Evolutionary conservation across 148 eudicot species (phyloP), one percentile per base, ranked within the genome.

Genomic region (Limonium bicolor): DNA sequence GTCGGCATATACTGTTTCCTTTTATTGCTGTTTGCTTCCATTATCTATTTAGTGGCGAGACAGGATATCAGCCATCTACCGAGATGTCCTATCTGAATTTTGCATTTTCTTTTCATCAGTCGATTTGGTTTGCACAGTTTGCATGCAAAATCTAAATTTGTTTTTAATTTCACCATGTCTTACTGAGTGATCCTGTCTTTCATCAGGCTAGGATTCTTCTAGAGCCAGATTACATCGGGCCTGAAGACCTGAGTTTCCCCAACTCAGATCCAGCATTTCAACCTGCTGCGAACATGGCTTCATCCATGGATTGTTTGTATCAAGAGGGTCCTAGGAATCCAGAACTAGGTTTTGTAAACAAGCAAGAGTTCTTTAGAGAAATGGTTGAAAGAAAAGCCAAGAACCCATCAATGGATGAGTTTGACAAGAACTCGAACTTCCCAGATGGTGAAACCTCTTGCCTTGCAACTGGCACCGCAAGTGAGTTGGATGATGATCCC

Each of bases 171-270:
- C n/a, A n/a, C n/a, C n/a, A n/a, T n/a, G n/a, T n/a, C n/a, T n/a
- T n/a, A n/a, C n/a, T n/a, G n/a, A n/a, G n/a, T n/a, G n/a, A n/a
- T n/a, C n/a, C n/a, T n/a, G n/a, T n/a, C n/a, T n/a, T n/a, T n/a
- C n/a, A n/a, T 30, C 75, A 88, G 97, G 97, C 97, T 53, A 83
- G 97, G 64, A 88, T 80, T 55, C 87, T 84, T 33, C 60, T 77
- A 19, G 77, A 61, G 34, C 76, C 84, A 12, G 77, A 69, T 24
- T 74, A 67, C 59, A 54, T 65, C 46, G 63, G 48, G 24, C 46
- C 63, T 50, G 65, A 63, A 18, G 58, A 69, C 55, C 44, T 45
- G 32, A n/a, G n/a, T n/a, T n/a, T n/a, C n/a, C n/a, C n/a, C n/a
- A n/a, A n/a, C n/a, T n/a, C n/a, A n/a, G 61, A 20, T 70, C 52